Evolutionary conservation across 139 green algal species (phyloP), one percentile per base, ranked within the genome.

Genomic region (Astrephomene gubernaculifera): DNA sequence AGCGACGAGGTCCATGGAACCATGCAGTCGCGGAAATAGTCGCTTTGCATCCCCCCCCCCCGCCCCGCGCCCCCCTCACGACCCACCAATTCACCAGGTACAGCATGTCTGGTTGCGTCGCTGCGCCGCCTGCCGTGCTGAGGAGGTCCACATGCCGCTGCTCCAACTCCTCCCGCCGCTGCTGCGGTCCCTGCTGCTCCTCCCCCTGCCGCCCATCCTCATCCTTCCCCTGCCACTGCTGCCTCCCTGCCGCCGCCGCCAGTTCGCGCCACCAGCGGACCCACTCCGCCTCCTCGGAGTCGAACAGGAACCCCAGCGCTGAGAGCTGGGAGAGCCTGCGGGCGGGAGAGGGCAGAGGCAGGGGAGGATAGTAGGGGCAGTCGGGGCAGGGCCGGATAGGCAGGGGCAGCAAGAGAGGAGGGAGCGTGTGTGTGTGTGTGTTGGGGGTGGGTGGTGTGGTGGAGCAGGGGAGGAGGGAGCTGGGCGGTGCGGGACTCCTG

Each of bases 61-160:
- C 45, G 1, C 31, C 61, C 29, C 29, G 2, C 6, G 29, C 61
- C 61, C 29, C 7, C 17, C 61, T 10, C 61, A 35, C 65, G 39
- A 41, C 67, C 27, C 87, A 95, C 93, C 94, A 96, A 83, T 96
- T 96, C 45, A 92, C 90, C 4, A 96, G 90, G 86, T 89, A 92
- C 36, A 90, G n/a, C n/a, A n/a, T n/a, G n/a, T n/a, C n/a, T n/a
- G n/a, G n/a, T n/a, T n/a, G n/a, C n/a, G n/a, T n/a, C n/a, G n/a
- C n/a, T n/a, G n/a, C n/a, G n/a, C n/a, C n/a, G n/a, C n/a, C n/a
- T n/a, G n/a, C n/a, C n/a, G n/a, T n/a, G n/a, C n/a, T n/a, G n/a
- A n/a, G n/a, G n/a, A n/a, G n/a, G n/a, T n/a, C n/a, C n/a, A n/a
- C n/a, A n/a, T n/a, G n/a, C n/a, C n/a, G n/a, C n/a, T n/a, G n/a